Evolutionary conservation across 2,329 filamentous ascomycete species (phyloP), one percentile per base, ranked within the genome.

Genomic region (Onygenales sp.): DNA sequence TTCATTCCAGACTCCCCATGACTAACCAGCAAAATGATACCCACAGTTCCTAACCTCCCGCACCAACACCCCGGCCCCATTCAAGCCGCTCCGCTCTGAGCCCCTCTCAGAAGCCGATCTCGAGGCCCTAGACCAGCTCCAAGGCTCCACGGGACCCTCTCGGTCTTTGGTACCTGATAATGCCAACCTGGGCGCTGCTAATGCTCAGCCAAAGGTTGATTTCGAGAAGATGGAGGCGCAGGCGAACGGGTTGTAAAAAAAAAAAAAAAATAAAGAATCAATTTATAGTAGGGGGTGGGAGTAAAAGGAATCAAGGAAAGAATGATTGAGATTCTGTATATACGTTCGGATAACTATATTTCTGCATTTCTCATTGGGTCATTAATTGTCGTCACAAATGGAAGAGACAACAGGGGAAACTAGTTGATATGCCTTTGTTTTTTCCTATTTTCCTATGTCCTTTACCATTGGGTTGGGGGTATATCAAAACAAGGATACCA

Each of bases 21-120:
- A 2, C 33, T 21, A n/a, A 41, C 35, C 41, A 49, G 39, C 36
- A 32, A n/a, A n/a, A 27, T 14, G 14, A 42, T 31, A 38, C 41
- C 35, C 59, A 53, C 63, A 91, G 87, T 92, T 92, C 69, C 78
- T 89, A 38, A 77, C 81, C 31, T 87, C 83, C 59, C 77, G 84
- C 57, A 83, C 83, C 59, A 77, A 83, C 57, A 84, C 85, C 42
- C 86, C 86, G 17, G 77, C 84, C 47, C 75, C 83, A 7, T 80
- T 83, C 72, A 78, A 79, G 55, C 78, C 78, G 7, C 77, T 75
- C 58, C 75, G 80, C 54, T 75, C 78, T 46, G 77, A 80, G 57
- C 76, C 75, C 35, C 65, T 75, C 51, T 72, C 71, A 21, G 63
- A 71, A 42, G 71, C 72, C 14, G 73, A 75, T 54, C 59, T 75